Percentiles rank a stretch among this genome's conserved stretches.
Evolutionary conservation across 257 asterid species (phyloP).

Genomic region (Datura wrightii): DNA sequence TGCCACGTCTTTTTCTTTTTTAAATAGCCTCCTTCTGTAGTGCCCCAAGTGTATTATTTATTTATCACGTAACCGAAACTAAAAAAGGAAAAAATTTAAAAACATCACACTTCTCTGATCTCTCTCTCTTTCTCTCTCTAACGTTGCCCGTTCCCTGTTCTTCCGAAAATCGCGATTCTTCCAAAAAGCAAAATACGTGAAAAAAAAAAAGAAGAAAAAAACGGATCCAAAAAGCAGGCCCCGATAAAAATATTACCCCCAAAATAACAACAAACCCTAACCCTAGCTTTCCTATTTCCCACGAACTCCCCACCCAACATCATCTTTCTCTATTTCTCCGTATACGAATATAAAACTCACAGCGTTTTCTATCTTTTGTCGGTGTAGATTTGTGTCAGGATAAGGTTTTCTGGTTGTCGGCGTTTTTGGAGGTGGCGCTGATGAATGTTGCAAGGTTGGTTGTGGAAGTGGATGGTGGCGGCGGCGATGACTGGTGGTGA

Average conservation of each 20-base stretch:
- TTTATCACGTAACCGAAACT: not conserved
- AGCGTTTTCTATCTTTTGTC: not conserved
- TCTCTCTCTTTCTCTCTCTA: not conserved
- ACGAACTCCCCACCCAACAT: not conserved
- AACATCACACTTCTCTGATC: not conserved
- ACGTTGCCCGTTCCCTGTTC: constrained; percentile 6
- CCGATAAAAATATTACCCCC: constrained; percentile 17
- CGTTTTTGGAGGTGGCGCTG: not conserved
- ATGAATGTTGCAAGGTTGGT: constrained; percentile 48
- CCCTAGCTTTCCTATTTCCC: constrained; percentile 30
- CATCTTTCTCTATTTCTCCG: constrained; percentile 25
- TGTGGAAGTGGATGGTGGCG: constrained; percentile 55
- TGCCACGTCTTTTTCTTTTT: not conserved
- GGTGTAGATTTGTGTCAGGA: not conserved
- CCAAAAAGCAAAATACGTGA: constrained; percentile 2
- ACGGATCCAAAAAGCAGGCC: constrained; percentile 31
- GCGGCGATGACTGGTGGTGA: constrained; percentile 68
- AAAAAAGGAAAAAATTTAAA: not conserved
- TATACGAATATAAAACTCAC: not conserved
- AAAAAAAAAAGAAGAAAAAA: not conserved
- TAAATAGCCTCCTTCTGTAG: constrained; percentile 12
- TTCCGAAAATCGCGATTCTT: constrained; percentile 29
- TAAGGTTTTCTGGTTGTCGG: constrained; percentile 26
- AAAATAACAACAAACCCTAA: constrained; percentile 29
- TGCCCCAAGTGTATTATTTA: not conserved